These are phyloP conservation scores for Aphanomyces cochlioides DNA, from an alignment of 352 stramenopile species.

Conservation along the genomic window DNA sequence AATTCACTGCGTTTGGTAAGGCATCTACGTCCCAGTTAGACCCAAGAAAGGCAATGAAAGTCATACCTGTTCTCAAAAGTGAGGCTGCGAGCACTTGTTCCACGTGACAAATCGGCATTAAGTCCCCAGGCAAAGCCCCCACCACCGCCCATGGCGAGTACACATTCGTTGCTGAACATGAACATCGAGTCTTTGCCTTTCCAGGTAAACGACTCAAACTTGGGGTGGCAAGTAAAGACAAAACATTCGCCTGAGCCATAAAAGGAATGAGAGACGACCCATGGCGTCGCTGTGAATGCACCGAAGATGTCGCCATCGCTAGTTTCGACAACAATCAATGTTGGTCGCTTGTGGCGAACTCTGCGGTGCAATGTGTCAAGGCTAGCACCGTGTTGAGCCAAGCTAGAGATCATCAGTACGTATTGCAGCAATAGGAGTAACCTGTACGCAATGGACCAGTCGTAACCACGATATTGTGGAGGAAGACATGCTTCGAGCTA, in stretches of 20 bases:
- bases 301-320: conserved; percentile 60
- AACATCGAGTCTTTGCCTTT: conserved; percentile 59
- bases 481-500: conserved; percentile 58
- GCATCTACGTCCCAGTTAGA: conserved; percentile 31
- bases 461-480: conserved; percentile 46
- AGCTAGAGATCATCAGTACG: conserved; percentile 46
- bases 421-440: neutral
- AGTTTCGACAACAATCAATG: conserved; percentile 62
- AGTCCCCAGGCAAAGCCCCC: conserved; percentile 64
- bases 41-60: neutral
- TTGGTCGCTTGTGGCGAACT: conserved; percentile 39
- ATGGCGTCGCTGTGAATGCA: conserved; percentile 48
- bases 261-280: conserved; percentile 51
- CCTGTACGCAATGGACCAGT: conserved; percentile 46
- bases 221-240: conserved; percentile 59
- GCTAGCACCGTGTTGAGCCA: conserved; percentile 62
- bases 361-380: conserved; percentile 57
- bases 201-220: conserved; percentile 61
- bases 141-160: conserved; percentile 70
- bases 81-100: conserved; percentile 44
- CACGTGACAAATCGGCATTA: conserved; percentile 61
- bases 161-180: conserved; percentile 65
- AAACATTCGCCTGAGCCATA: conserved; percentile 71
- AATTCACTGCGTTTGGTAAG: conserved; percentile 53
- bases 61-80: conserved; percentile 58